A percentile compares a stretch with the other conserved stretches of the same genome.
Conservation (phyloP, 169 alveolate species). For the Plasmodium gonderi region DNA sequence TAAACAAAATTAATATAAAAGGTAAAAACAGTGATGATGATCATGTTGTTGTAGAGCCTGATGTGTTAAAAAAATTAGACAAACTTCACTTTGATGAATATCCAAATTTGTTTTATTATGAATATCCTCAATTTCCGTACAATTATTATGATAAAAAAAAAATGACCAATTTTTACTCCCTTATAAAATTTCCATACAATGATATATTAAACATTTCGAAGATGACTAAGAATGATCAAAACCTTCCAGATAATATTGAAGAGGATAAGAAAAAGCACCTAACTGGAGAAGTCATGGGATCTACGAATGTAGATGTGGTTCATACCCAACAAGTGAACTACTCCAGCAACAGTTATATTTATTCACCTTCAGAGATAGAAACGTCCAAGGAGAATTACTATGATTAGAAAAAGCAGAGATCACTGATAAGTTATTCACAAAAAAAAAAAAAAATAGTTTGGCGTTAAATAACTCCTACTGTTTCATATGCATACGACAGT, state of each 20-base stretch:
- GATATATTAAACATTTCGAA: constrained; percentile 63
- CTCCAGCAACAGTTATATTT: constrained; percentile 20
- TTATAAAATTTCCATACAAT: constrained; percentile 58
- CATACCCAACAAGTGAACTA: neutral
- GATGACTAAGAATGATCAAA: neutral
- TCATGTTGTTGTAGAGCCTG: neutral
- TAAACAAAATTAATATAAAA: constrained; percentile 15
- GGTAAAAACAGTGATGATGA: neutral
- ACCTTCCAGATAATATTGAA: neutral
- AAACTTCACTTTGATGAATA: constrained; percentile 46
- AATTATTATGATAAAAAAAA: constrained; percentile 65
- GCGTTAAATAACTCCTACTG: neutral
- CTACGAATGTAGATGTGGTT: neutral
- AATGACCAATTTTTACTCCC: constrained; percentile 56
- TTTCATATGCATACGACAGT: too few species aligned
- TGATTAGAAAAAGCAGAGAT: neutral
- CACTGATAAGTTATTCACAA: neutral
- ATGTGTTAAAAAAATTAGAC: constrained; percentile 25
- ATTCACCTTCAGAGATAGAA: constrained; percentile 75
- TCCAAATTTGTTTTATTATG: constrained; percentile 51
- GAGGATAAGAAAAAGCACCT: neutral
- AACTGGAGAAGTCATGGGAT: neutral
- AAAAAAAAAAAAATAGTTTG: neutral
- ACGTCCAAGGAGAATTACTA: constrained; percentile 67
- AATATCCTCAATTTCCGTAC: constrained; percentile 69